phyloP scores from a whole-genome alignment of 345 rosid genomes.

The Orychophragmus violaceus region DNA sequence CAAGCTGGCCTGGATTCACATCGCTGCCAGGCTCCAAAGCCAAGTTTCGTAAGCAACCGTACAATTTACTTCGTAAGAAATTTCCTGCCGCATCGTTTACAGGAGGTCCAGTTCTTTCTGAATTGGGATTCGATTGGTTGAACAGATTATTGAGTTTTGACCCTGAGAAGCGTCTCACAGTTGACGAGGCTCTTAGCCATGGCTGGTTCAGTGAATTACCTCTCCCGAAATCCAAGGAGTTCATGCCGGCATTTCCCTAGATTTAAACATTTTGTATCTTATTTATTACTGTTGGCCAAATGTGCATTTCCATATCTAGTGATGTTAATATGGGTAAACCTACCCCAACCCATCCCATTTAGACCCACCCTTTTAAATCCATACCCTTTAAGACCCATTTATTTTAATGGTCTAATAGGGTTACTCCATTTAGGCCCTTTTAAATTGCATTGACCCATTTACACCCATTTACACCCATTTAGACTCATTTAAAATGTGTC shows the following conservation, averaged over 20 bases:
- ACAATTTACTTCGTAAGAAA: slow-evolving; percentile 64
- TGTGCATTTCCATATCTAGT: too few species aligned
- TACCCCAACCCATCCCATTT: too few species aligned
- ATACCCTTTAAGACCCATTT: too few species aligned
- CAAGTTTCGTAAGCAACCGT: slow-evolving; percentile 63
- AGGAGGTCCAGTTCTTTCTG: slow-evolving; percentile 69
- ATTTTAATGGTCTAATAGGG: too few species aligned
- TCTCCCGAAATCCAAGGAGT: slow-evolving; percentile 58
- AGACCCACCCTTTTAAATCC: too few species aligned
- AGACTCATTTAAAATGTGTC: too few species aligned
- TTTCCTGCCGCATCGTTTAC: slow-evolving; percentile 73
- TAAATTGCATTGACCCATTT: too few species aligned
- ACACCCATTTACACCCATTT: too few species aligned
- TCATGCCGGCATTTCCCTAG: slow-evolving; percentile 66
- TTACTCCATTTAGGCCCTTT: too few species aligned
- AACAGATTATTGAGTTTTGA: slow-evolving; percentile 58
- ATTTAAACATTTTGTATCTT: slow-evolving; percentile 8
- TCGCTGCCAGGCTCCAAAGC: slow-evolving; percentile 61
- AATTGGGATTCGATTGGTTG: slow-evolving; percentile 70
- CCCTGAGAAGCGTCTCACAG: slow-evolving; percentile 79
- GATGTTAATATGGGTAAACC: too few species aligned
- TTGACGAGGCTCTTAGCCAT: slow-evolving; percentile 69
- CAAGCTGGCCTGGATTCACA: slow-evolving; percentile 64
- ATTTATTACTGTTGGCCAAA: too few species aligned
- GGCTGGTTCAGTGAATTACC: slow-evolving; percentile 77